Evolutionary conservation across 2,329 filamentous ascomycete species (phyloP).

Genomic region (Fusarium sp.): DNA sequence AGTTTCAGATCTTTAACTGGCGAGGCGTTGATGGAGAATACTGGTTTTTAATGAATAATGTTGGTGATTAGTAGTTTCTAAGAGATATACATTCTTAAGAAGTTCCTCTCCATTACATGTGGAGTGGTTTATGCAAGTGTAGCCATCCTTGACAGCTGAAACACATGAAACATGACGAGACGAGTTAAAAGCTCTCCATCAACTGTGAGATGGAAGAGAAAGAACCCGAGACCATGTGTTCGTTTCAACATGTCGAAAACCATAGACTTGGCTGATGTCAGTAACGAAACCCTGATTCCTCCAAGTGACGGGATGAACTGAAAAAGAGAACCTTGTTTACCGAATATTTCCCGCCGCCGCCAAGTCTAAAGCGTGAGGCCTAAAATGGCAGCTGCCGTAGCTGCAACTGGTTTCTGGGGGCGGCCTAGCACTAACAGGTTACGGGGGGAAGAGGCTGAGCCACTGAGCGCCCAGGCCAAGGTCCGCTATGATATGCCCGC

Average conservation of each 20-base stretch:
- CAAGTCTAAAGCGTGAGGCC: slow-evolving; percentile 32
- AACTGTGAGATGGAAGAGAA: not conserved
- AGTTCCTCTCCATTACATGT: not conserved
- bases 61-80: not conserved
- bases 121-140: not conserved
- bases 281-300: not conserved
- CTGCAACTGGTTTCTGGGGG: slow-evolving; percentile 11
- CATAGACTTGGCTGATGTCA: slow-evolving; percentile 4
- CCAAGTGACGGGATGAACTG: not conserved
- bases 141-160: not conserved
- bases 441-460: slow-evolving; percentile 35
- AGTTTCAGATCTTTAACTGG: not conserved
- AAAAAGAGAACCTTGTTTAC: slow-evolving; percentile 28
- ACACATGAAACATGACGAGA: not conserved
- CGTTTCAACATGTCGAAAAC: not conserved
- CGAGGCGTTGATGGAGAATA: not conserved
- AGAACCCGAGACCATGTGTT: not conserved
- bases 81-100: not conserved
- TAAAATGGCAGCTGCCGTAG: slow-evolving; percentile 27
- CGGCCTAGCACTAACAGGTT: slow-evolving; percentile 5
- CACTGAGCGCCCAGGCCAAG: slow-evolving; percentile 27
- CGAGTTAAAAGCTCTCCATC: not conserved
- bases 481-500: slow-evolving; percentile 31
- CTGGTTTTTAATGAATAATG: not conserved
- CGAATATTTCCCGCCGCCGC: slow-evolving; percentile 38